Conservation (phyloP, 176 grass and related monocot species). For the Triticum urartu region DNA sequence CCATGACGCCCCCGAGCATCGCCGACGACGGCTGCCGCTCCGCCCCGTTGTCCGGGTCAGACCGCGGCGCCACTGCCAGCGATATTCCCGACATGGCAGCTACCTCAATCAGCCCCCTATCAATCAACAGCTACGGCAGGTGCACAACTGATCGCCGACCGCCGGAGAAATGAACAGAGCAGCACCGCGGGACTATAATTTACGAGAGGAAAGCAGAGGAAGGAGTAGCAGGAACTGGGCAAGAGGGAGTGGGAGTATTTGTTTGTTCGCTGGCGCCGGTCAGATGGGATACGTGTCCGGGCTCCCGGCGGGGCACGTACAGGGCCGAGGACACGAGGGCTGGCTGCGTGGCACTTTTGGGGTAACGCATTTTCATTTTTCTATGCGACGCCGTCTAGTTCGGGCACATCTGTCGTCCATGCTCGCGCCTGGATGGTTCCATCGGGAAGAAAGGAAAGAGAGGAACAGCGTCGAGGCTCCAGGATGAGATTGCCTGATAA, state of each 20-base stretch:
- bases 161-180: not conserved
- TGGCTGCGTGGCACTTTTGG: conserved; percentile 7
- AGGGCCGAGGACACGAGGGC: conserved; percentile 7
- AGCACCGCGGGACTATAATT: not conserved
- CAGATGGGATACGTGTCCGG: not conserved
- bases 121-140: not conserved
- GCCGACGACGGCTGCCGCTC: conserved; percentile 31
- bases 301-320: conserved; percentile 16
- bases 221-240: not conserved
- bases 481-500: too few relatives aligned
- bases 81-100: conserved; percentile 61
- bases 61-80: conserved; percentile 55
- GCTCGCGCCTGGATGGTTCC: conserved; percentile 17
- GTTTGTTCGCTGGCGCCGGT: not conserved
- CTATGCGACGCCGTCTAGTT: not conserved
- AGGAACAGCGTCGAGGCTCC: too few relatives aligned
- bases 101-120: not conserved
- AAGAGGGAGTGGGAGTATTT: not conserved
- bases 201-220: not conserved
- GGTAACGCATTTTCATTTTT: not conserved
- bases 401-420: not conserved
- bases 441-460: not conserved
- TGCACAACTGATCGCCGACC: not conserved
- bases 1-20: conserved; percentile 75
- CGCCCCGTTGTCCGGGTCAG: conserved; percentile 32